Base-by-base conservation (phyloP, 2,329 filamentous ascomycete genomes). In the Stemphylium vesicarium region DNA sequence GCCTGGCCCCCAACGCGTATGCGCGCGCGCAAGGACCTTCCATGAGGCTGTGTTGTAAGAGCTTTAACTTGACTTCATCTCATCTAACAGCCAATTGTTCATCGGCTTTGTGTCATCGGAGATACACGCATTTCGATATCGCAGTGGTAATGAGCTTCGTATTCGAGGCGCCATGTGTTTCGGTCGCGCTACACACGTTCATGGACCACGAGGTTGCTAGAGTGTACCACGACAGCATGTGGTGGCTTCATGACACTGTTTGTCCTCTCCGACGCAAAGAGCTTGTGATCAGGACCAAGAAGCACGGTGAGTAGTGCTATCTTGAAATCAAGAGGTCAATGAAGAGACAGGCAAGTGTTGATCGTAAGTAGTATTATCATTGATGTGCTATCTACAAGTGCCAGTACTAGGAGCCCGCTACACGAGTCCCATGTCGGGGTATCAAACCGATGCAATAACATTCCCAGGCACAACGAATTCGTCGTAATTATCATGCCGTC, bases 371-470 rank as follows among this genome's bases (percentile, higher is more conserved):
- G 50, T 62, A 64, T 64, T 57, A 64, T 64, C 60, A 53, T 59
- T 60, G 49, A 60, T 64, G 64, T 60, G 40, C 60, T 69, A 68
- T 65, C 59, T 67, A 65, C 63, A 59, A 52, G 50, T 45, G 51
- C 48, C 46, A 59, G 55, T 52, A 54, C 39, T 37, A 56, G 24
- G 41, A 29, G 31, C 46, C 56, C 57, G 51, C 62, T 53, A 52
- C 58, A 53, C 26, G 24, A 48, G 42, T 57, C 60, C 59, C 52
- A 32, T 50, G 52, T 54, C 43, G 69, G 70, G 70, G 70, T 72
- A 73, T 74, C 69, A 66, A 67, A 63, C 64, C 66, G 61, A 54
- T 66, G 59, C 61, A 63, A 59, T 59, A 49, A 53, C 59, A 45
- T 60, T 37, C 47, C 49, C 52, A 26, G 57, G 59, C 65, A 59